Conservation (phyloP, 129 eudicot species). For the Flaveria ramosissima region DNA sequence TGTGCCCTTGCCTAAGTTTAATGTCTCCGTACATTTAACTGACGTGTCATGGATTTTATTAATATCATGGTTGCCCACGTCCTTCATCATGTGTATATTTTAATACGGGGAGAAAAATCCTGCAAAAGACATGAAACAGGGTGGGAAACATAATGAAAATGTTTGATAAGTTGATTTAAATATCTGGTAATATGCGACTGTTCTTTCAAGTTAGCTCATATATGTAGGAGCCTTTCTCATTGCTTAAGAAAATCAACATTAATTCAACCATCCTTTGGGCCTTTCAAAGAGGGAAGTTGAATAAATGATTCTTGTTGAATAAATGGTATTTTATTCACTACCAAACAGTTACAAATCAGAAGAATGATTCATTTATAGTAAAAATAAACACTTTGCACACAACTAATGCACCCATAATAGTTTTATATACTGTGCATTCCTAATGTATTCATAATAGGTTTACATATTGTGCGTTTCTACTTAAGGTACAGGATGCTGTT, state of each 20-base stretch:
- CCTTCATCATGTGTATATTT: not conserved
- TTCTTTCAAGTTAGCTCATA: not conserved
- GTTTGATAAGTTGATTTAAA: constrained; percentile 1
- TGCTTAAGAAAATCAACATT: not conserved
- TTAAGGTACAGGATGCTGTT: not conserved
- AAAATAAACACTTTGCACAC: not conserved
- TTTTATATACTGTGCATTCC: not conserved
- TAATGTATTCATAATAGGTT: not conserved
- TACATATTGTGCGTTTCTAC: not conserved
- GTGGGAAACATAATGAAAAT: constrained; percentile 4
- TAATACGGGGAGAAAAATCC: not conserved
- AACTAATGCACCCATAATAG: not conserved
- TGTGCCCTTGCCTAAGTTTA: not conserved
- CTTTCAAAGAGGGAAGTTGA: constrained; percentile 14
- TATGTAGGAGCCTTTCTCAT: constrained; percentile 1
- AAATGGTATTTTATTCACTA: not conserved
- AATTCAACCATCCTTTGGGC: not conserved
- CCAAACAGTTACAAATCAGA: constrained; percentile 7
- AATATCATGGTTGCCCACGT: not conserved
- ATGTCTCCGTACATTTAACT: not conserved
- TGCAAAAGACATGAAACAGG: not conserved
- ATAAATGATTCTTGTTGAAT: not conserved
- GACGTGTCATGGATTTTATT: not conserved
- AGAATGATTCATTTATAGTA: not conserved
- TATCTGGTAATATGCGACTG: constrained; percentile 1